Evolutionary conservation across 148 eudicot genomes (phyloP).

Genomic region (Arbutus unedo): DNA sequence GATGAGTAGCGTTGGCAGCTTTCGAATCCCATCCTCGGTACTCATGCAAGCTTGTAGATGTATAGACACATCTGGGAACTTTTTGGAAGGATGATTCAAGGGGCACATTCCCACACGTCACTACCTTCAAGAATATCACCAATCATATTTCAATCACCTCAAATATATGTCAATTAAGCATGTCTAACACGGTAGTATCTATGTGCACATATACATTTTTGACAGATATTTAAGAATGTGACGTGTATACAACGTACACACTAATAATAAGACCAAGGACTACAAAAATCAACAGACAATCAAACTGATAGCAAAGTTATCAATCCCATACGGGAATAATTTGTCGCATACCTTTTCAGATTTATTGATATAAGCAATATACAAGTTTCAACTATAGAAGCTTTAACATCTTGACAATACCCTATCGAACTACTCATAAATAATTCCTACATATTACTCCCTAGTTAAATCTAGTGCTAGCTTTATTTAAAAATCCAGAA

Average conservation of each 20-base stretch:
- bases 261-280: not conserved
- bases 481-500: not conserved
- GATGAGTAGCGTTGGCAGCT: conserved; percentile 79
- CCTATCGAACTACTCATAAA: not conserved
- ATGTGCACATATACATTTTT: not conserved
- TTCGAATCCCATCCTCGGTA: conserved; percentile 88
- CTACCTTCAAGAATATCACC: conserved; percentile 49
- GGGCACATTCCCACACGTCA: conserved; percentile 94
- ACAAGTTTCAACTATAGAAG: not conserved
- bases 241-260: not conserved
- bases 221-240: not conserved
- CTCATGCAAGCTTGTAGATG: conserved; percentile 76
- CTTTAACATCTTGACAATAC: not conserved
- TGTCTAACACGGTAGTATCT: not conserved
- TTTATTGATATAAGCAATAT: not conserved
- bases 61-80: conserved; percentile 85
- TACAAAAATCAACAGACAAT: not conserved
- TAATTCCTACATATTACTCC: too few species aligned
- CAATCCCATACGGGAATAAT: not conserved
- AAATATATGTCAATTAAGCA: not conserved
- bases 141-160: not conserved
- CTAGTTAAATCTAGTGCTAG: too few species aligned
- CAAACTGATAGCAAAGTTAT: not conserved
- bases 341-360: not conserved
- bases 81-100: conserved; percentile 84